Evolutionary conservation across 176 grass and related monocot species (phyloP), one percentile per base, ranked within the genome.

Genomic region (Lolium multiflorum): DNA sequence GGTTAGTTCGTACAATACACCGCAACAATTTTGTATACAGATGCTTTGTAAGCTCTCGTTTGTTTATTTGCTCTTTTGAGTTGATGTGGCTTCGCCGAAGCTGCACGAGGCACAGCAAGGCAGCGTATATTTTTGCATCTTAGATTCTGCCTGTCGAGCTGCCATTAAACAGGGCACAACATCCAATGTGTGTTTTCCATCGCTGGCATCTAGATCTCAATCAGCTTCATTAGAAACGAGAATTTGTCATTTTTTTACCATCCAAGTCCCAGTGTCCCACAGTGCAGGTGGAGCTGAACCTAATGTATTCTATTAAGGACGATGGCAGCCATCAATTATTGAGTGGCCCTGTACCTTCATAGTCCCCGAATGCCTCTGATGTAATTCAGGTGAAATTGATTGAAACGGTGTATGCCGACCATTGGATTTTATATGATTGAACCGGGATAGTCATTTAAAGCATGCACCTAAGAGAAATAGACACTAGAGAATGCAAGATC

Each of bases 111-210:
- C 52, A 25, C 24, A 52, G 56, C 43, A 24, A 9, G 22, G 71
- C n/a, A 61, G 9, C 13, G 31, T 35, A 35, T 35, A 35, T 35
- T 35, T 35, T 35, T 35, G 31, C 31, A 35, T 35, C 52, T 83
- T 78, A 73, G 86, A 88, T 88, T 78, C 73, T 78, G 62, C 41
- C 25, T 82, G 74, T 50, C 52, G 28, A 78, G 41, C 74, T 26
- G 51, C 25, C 64, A 66, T 83, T 88, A 56, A 78, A 78, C 62
- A 61, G 12, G 74, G 63, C 20, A 22, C 51, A 50, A 52, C 67
- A 73, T 63, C 67, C 77, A 10, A 70, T 46, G 44, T 46, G 44
- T 46, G 5, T 46, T 46, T 46, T 46, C 44, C 44, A 46, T 46
- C 44, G 9, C 44, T 46, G 44, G 44, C 44, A 9, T 46, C 44